Conservation (phyloP, 2,329 filamentous ascomycete genomes). For the Xylaria sp. region DNA sequence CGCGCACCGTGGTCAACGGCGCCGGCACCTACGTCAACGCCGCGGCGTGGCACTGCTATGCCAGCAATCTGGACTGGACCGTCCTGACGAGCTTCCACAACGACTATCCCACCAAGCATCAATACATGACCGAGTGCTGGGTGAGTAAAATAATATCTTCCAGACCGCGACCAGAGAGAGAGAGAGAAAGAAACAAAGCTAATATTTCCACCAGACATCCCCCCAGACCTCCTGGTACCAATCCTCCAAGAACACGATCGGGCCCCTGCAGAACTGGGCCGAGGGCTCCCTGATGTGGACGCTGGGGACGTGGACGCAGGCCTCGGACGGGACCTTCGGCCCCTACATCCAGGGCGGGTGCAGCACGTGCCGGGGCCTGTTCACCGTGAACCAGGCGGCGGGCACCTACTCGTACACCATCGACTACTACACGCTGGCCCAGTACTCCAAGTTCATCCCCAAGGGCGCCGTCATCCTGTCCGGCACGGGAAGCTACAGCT, state of each 20-base stretch:
- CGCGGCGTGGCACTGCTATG: constrained; percentile 57
- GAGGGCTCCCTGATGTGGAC: constrained; percentile 58
- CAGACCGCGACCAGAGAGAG: not conserved
- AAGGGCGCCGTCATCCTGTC: constrained; percentile 56
- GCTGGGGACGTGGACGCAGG: constrained; percentile 52
- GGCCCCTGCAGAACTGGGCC: constrained; percentile 61
- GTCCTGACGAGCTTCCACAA: constrained; percentile 55
- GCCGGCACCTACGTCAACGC: constrained; percentile 49
- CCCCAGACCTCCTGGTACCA: constrained; percentile 52
- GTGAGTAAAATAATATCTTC: constrained; percentile 9
- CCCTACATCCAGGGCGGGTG: constrained; percentile 57
- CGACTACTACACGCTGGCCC: constrained; percentile 65
- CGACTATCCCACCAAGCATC: constrained; percentile 52
- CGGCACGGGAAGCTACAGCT: constrained; percentile 58
- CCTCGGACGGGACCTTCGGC: constrained; percentile 53
- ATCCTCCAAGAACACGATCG: constrained; percentile 54
- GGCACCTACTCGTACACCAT: constrained; percentile 58
- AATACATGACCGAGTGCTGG: constrained; percentile 63
- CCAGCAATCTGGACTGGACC: constrained; percentile 50
- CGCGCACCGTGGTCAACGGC: constrained; percentile 52
- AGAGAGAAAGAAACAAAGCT: not conserved
- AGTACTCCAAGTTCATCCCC: constrained; percentile 61
- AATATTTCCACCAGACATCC: constrained; percentile 42
- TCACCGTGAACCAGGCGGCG: constrained; percentile 62
- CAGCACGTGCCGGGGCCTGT: constrained; percentile 60